Evolutionary conservation across 768 basidiomycete genomes (phyloP).

Genomic region (Boletus rufocinnamomeus): DNA sequence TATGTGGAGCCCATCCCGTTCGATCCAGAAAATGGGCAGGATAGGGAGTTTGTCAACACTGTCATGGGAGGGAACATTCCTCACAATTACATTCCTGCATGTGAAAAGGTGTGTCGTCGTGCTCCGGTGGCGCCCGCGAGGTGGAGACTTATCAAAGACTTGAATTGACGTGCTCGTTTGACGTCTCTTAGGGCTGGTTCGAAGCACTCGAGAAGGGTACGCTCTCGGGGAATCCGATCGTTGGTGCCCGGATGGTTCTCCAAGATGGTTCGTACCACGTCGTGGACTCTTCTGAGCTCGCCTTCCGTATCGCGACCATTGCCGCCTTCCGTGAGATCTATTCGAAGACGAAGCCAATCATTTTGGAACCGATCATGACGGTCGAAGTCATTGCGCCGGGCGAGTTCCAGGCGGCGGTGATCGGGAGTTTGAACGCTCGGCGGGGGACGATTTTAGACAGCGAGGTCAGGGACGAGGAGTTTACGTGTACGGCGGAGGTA

Average conservation of each 20-base stretch:
- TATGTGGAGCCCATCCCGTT: conserved; percentile 85
- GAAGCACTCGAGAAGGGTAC: conserved; percentile 92
- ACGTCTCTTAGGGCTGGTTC: conserved; percentile 73
- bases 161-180: not conserved
- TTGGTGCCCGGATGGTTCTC: conserved; percentile 82
- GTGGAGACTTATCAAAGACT: not conserved
- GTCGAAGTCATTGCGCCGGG: conserved; percentile 95
- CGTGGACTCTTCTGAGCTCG: conserved; percentile 95
- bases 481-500: conserved; percentile 88
- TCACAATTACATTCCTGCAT: conserved; percentile 87
- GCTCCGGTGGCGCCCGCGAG: not conserved
- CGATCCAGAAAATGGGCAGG: conserved; percentile 77
- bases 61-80: conserved; percentile 95
- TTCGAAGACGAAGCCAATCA: conserved; percentile 69
- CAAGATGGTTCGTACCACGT: conserved; percentile 92
- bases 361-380: conserved; percentile 98
- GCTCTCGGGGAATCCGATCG: conserved; percentile 84
- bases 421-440: conserved; percentile 90
- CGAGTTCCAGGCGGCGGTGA: conserved; percentile 95
- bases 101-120: conserved; percentile 72
- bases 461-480: conserved; percentile 96
- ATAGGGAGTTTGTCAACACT: conserved; percentile 78
- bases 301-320: conserved; percentile 88
- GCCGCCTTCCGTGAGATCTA: conserved; percentile 94
- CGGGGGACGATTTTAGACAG: conserved; percentile 94